Evolutionary conservation across 768 basidiomycete species (phyloP).

Genomic region (Tricholomella constricta): DNA sequence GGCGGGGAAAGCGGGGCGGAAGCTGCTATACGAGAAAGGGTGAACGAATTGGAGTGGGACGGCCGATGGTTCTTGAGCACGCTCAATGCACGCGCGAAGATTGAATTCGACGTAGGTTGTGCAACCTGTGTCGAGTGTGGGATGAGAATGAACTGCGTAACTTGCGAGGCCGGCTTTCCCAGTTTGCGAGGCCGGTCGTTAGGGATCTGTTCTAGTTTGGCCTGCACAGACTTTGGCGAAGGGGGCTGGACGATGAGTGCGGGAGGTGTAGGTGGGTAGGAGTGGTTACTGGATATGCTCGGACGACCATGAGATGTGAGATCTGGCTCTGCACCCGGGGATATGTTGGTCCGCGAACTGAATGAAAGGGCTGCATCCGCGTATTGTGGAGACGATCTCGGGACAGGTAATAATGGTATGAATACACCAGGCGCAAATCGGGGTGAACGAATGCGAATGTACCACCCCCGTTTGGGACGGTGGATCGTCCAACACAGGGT

Average conservation of each 20-base stretch:
- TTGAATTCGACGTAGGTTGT: slow-evolving; percentile 36
- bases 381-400: slow-evolving; percentile 47
- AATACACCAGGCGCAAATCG: slow-evolving; percentile 63
- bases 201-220: slow-evolving; percentile 26
- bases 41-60: slow-evolving; percentile 65
- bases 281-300: slow-evolving; percentile 48
- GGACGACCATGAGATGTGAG: slow-evolving; percentile 24
- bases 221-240: slow-evolving; percentile 32
- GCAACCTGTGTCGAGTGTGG: slow-evolving; percentile 44
- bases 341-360: slow-evolving; percentile 49
- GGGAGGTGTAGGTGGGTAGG: slow-evolving; percentile 60
- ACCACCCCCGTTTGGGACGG: slow-evolving; percentile 82
- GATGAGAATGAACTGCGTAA: slow-evolving; percentile 55
- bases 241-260: slow-evolving; percentile 32
- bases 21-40: slow-evolving; percentile 42
- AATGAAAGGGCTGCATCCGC: slow-evolving; percentile 55
- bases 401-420: slow-evolving; percentile 56
- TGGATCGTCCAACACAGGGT: slow-evolving; percentile 76
- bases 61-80: slow-evolving; percentile 51
- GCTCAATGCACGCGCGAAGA: slow-evolving; percentile 54
- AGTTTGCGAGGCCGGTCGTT: slow-evolving; percentile 23
- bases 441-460: slow-evolving; percentile 75
- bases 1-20: slow-evolving; percentile 32
- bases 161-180: slow-evolving; percentile 37
- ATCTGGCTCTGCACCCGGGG: slow-evolving; percentile 11